Evolutionary conservation across 805 yeast genomes (phyloP), one percentile per base, ranked within the genome.

Genomic region (Saccharomycopsis capsularis): DNA sequence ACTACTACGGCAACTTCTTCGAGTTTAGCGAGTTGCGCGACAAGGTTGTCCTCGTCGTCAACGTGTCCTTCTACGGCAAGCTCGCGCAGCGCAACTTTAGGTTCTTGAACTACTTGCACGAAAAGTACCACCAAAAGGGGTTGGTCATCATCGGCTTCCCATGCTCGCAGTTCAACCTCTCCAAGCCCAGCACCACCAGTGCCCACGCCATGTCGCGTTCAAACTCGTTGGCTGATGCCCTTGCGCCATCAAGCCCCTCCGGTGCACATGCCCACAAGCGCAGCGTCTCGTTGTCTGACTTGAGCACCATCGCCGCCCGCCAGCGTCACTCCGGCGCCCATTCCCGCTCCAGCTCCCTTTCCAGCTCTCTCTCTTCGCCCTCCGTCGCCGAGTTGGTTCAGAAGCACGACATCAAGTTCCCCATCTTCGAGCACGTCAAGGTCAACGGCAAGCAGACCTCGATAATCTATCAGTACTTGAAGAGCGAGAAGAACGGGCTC

Each of bases 191-290:
- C 19, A 62, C 73, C 15, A 78, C 76, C 41, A 75, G 79, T 45
- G 90, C 85, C 62, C 86, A 89, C 58, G 80, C 78, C 36, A n/a
- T n/a, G n/a, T n/a, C n/a, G n/a, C 64, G 73, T 39, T 88, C 88
- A 72, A 88, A 96, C 68, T 67, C 76, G 42, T 63, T 80, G 59
- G 89, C 87, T 71, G 91, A 81, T 64, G 96, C 96, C 47, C 96
- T 13, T 15, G 38, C 6, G 16, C 21, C 32, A 27, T 27, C 32
- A 27, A 6, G 18, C 7, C 19, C 19, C 7, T 34, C 38, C 19
- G 11, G 11, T 9, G 19, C 24, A 6, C 13, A 13, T 18, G 19
- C 29, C 16, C 49, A 46, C 21, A 46, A 46, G 29, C 9, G 49
- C 13, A 46, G 49, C 23, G 49, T 46, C 21, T 46, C 49, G 15